These are phyloP conservation scores for Calvatia gigantea DNA, from an alignment of 768 basidiomycete species.

Conservation along the genomic window DNA sequence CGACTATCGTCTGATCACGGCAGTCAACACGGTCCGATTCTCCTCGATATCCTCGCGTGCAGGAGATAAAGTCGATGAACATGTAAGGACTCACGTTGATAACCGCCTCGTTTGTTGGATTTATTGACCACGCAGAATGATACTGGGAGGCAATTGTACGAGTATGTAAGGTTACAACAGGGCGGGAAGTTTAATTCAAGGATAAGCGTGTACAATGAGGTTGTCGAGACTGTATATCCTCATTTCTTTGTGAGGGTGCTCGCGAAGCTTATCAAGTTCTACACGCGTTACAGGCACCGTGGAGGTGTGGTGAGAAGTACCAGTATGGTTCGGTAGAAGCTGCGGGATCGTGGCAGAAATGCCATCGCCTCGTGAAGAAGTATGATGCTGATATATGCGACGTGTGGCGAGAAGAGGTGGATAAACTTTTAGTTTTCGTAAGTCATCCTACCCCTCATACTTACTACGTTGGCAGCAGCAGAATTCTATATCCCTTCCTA, in stretches of 20 bases:
- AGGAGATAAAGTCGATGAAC: background rate
- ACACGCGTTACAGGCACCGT: conserved; percentile 11
- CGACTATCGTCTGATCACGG: background rate
- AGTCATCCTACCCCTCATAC: conserved; percentile 2
- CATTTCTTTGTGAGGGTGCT: background rate
- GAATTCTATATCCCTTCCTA: too few species aligned
- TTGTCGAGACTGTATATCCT: background rate
- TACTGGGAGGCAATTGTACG: background rate
- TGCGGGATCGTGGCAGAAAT: conserved; percentile 24
- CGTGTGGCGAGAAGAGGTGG: conserved; percentile 27
- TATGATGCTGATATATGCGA: conserved; percentile 28
- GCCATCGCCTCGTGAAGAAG: conserved; percentile 18
- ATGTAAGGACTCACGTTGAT: background rate
- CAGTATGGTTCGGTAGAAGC: conserved; percentile 16
- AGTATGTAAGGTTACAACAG: background rate
- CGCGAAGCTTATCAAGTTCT: background rate
- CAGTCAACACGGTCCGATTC: too few species aligned
- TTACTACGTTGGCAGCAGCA: too few species aligned
- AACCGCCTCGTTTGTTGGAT: background rate
- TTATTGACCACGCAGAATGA: background rate
- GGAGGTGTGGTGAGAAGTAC: conserved; percentile 19
- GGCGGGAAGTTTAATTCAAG: background rate
- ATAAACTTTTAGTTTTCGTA: conserved; percentile 31
- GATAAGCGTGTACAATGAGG: background rate
- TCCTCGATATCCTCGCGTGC: background rate